Conservation (phyloP, 768 basidiomycete genomes). For the Paxillus involutus region DNA sequence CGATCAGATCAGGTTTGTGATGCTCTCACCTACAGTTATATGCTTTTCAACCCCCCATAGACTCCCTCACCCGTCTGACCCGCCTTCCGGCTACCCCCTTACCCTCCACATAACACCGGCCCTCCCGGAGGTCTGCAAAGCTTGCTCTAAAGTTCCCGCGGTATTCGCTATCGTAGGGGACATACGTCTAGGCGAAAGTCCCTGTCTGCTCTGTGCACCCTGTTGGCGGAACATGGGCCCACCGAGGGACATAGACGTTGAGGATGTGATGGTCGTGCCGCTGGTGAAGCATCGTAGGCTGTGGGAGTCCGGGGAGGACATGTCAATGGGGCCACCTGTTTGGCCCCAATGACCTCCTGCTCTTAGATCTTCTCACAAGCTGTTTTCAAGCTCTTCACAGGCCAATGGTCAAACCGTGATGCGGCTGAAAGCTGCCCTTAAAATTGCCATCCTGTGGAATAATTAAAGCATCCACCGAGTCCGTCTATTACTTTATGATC, state of each 20-base stretch:
- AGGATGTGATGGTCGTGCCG: constrained; percentile 48
- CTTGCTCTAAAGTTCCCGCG: constrained; percentile 71
- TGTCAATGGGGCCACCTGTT: not conserved
- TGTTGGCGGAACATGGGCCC: constrained; percentile 76
- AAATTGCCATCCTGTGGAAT: no score
- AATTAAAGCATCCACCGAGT: constrained; percentile 1
- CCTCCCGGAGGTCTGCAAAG: constrained; percentile 62
- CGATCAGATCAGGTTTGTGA: constrained; percentile 64
- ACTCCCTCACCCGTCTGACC: constrained; percentile 58
- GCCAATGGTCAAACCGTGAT: no score
- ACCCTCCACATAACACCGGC: constrained; percentile 65
- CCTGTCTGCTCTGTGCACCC: constrained; percentile 67
- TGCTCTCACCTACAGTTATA: not conserved
- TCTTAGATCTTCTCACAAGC: no score
- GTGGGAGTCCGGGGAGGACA: constrained; percentile 14
- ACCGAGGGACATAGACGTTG: constrained; percentile 39
- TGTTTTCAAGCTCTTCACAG: no score
- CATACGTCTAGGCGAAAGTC: constrained; percentile 73
- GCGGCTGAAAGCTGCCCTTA: no score
- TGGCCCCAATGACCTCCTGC: no score
- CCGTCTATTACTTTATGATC: constrained; percentile 29
- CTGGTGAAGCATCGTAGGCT: constrained; percentile 43
- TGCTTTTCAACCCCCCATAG: constrained; percentile 35
- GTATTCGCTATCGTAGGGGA: constrained; percentile 68
- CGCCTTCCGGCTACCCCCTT: constrained; percentile 59